These are phyloP conservation scores for Trametes cubensis DNA, from an alignment of 768 basidiomycete species.

Conservation along the genomic window DNA sequence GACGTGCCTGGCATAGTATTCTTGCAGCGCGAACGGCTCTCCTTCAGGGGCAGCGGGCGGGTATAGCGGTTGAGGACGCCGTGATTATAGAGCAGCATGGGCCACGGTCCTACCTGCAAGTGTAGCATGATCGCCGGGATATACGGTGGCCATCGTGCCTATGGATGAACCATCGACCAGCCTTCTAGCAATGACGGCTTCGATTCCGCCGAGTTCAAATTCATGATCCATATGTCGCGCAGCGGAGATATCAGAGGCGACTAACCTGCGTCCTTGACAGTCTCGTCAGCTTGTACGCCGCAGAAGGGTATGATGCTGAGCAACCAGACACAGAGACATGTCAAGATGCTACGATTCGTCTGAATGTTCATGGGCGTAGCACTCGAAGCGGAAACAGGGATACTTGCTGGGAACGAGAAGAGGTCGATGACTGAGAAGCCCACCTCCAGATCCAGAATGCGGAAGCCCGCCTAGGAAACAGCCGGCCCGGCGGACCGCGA, in stretches of 20 bases:
- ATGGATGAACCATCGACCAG: slow-evolving; percentile 46
- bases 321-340: neutral
- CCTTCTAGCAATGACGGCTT: slow-evolving; percentile 47
- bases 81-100: neutral
- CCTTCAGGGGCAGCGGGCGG: slow-evolving; percentile 33
- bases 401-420: neutral
- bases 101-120: slow-evolving; percentile 39
- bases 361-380: no score
- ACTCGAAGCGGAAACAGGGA: neutral
- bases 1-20: slow-evolving; percentile 52
- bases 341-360: neutral
- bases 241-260: neutral
- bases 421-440: neutral
- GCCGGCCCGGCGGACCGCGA: slow-evolving; percentile 8
- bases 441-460: neutral
- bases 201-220: slow-evolving; percentile 3
- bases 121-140: slow-evolving; percentile 43
- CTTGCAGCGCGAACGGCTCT: slow-evolving; percentile 53
- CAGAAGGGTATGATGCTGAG: neutral
- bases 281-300: slow-evolving; percentile 38
- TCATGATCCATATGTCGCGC: neutral
- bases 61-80: slow-evolving; percentile 1
- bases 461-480: neutral
- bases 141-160: slow-evolving; percentile 55
- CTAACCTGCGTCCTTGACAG: slow-evolving; percentile 53